Evolutionary conservation across 495 filamentous ascomycete genomes (phyloP).

Genomic region (Sporormia fimetaria): DNA sequence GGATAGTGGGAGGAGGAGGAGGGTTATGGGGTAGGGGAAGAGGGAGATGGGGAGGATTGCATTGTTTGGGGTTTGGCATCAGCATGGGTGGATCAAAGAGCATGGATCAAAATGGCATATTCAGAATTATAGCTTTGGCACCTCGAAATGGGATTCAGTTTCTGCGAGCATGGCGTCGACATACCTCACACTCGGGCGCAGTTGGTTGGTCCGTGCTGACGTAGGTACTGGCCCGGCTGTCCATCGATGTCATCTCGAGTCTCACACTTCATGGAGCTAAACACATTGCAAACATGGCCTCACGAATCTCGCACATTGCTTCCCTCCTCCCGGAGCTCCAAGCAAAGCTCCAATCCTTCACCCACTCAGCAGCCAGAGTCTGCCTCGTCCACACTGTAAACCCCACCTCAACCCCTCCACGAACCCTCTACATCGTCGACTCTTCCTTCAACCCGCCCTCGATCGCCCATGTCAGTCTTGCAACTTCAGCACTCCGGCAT

Average conservation of each 20-base stretch:
- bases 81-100: too few species aligned
- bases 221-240: too few species aligned
- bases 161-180: too few species aligned
- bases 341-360: constrained; percentile 46
- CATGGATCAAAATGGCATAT: too few species aligned
- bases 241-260: too few species aligned
- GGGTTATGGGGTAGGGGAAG: constrained; percentile 8
- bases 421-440: constrained; percentile 72
- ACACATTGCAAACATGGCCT: constrained; percentile 14
- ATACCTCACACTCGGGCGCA: too few species aligned
- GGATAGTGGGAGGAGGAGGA: constrained; percentile 18
- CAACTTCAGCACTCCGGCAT: constrained; percentile 49
- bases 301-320: constrained; percentile 15
- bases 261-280: too few species aligned
- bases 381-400: constrained; percentile 48
- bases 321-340: constrained; percentile 23
- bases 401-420: constrained; percentile 23
- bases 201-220: too few species aligned
- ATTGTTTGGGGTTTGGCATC: too few species aligned
- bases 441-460: constrained; percentile 95
- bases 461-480: constrained; percentile 67
- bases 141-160: too few species aligned
- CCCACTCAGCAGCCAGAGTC: constrained; percentile 44
- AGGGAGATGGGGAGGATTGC: too few species aligned
- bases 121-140: too few species aligned